phyloP scores from a whole-genome alignment of 2,329 filamentous ascomycete species.

The Exserohilum rostratum region DNA sequence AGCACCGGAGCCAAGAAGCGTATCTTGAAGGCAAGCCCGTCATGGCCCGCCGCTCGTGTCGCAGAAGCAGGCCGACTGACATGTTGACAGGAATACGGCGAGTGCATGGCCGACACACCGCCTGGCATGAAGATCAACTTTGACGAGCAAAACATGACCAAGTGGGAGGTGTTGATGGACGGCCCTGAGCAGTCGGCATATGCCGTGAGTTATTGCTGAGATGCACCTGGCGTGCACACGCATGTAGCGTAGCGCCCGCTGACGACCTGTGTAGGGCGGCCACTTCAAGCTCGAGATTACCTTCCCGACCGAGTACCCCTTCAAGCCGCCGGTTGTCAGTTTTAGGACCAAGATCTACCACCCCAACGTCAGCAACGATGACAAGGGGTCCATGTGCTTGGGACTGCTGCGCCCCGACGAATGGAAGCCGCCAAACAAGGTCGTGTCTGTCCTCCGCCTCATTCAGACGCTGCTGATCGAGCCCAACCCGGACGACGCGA shows the following conservation, averaged over 20 bases:
- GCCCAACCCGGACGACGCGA: slow-evolving; percentile 86
- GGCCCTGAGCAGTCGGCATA: slow-evolving; percentile 70
- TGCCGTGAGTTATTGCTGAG: slow-evolving; percentile 55
- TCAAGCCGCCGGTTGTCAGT: slow-evolving; percentile 80
- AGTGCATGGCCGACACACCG: slow-evolving; percentile 45
- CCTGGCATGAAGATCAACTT: slow-evolving; percentile 51
- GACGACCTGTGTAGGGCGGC: slow-evolving; percentile 61
- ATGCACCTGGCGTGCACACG: slow-evolving; percentile 1
- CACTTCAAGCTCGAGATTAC: slow-evolving; percentile 73
- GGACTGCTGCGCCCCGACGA: slow-evolving; percentile 81
- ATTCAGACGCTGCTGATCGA: slow-evolving; percentile 75
- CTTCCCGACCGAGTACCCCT: slow-evolving; percentile 83
- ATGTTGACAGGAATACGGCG: slow-evolving; percentile 40
- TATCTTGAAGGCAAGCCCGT: slow-evolving; percentile 51
- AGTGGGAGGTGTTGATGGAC: slow-evolving; percentile 71
- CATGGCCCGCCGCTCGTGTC: not conserved
- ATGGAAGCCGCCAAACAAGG: slow-evolving; percentile 88
- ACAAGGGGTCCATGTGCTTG: slow-evolving; percentile 83
- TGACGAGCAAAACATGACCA: slow-evolving; percentile 69
- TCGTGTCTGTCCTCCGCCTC: slow-evolving; percentile 77
- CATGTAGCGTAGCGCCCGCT: slow-evolving; percentile 3
- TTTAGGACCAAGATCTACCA: slow-evolving; percentile 95
- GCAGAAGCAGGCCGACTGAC: slow-evolving; percentile 17
- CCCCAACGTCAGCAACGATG: slow-evolving; percentile 90
- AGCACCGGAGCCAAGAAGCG: slow-evolving; percentile 52